Base-by-base conservation (phyloP, 257 asterid species). In the Perilla frutescens region DNA sequence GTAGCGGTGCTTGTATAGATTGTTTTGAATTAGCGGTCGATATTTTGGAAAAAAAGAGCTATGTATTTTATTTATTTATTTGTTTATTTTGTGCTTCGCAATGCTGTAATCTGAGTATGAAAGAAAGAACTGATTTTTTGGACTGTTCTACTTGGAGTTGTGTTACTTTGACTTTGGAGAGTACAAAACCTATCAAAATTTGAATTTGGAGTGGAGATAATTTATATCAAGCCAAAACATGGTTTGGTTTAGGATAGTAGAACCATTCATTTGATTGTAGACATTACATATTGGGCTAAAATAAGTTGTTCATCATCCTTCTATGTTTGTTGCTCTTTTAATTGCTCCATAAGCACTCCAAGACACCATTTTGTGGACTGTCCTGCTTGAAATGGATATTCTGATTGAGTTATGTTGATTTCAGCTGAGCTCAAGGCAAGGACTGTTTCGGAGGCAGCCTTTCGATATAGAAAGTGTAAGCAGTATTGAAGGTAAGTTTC, bases 401-500 rank as follows among this genome's bases (percentile, higher is more conserved):
- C 58, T 74, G 57, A 79, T 62, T 41, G 54, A 11, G 47, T 56
- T 69, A 45, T 77, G 54, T 59, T 65, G 49, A 32, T 80, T 74
- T 56, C 81, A 92, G 96, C 80, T 86, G 77, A 77, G 78, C 80
- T 75, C 87, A 39, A 70, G 77, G 64, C 43, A 58, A 58, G 85
- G 84, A 79, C 63, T 75, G 76, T 70, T 82, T 60, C 77, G 56
- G 76, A 32, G 76, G 79, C 86, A 72, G 79, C 77, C 72, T 57
- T 57, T 70, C 41, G 61, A 71, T 57, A 32, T 80, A 51, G 71
- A 74, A 80, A 72, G 58, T 67, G 77, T 68, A 72, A 66, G 78
- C 40, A 78, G 64, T 65, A 63, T 55, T 68, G 85, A 70, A 89
- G 92, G 98, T 92, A 80, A 66, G 77, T 75, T 81, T 54, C 49